Conservation (phyloP, 768 basidiomycete species). For the Mycena latifolia region DNA sequence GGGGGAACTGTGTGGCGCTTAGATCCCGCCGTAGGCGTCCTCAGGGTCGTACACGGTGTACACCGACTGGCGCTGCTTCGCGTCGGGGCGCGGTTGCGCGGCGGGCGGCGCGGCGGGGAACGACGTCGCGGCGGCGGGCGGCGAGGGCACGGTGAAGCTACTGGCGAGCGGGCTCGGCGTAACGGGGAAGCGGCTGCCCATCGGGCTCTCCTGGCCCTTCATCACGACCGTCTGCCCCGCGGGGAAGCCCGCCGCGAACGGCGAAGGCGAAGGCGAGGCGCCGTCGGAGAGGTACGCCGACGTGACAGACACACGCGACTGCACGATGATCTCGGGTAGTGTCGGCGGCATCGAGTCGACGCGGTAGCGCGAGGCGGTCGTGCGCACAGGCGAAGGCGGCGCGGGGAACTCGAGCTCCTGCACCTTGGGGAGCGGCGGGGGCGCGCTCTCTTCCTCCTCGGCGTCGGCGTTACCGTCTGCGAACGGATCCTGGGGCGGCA, state of each 20-base stretch:
- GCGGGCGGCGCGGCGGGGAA: conserved; percentile 24
- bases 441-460: conserved; percentile 6
- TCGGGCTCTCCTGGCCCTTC: conserved; percentile 36
- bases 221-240: conserved; percentile 31
- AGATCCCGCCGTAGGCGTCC: conserved; percentile 81
- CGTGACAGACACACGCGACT: conserved; percentile 57
- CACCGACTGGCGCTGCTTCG: conserved; percentile 52
- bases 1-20: conserved; percentile 31
- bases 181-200: conserved; percentile 49
- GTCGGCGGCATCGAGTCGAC: conserved; percentile 64
- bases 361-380: conserved; percentile 51
- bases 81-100: conserved; percentile 24
- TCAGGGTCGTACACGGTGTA: conserved; percentile 71
- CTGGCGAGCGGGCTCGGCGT: conserved; percentile 56
- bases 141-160: conserved; percentile 42
- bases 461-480: conserved; percentile 6
- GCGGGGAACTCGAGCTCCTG: conserved; percentile 53
- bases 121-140: conserved; percentile 27
- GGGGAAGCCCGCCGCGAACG: conserved; percentile 26
- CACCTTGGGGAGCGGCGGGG: conserved; percentile 27
- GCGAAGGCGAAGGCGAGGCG: conserved; percentile 27
- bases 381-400: conserved; percentile 50
- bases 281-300: conserved; percentile 38
- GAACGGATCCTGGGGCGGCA: conserved; percentile 33
- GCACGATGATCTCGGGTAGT: conserved; percentile 65